Base-by-base conservation (phyloP, 176 grass and related monocot genomes). In the Phoenix roebelenii region DNA sequence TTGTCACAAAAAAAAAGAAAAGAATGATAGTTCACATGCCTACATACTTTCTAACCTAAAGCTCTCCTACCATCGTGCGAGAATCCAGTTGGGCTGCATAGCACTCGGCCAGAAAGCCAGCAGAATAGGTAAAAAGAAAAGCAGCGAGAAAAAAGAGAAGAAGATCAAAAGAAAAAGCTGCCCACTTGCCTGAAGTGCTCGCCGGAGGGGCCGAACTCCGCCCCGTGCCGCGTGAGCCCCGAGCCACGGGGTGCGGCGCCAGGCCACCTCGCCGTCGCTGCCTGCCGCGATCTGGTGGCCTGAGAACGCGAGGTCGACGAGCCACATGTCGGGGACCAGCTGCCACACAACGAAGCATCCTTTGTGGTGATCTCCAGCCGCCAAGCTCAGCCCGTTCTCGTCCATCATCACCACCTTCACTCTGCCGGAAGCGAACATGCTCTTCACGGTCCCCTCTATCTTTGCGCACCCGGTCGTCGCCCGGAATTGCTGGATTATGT, bases 271-370 rank as follows among this genome's bases (percentile, higher is more conserved):
- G 57, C 91, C 91, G 77, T 96, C 77, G 69, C 91, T 96, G 22
- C 91, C 91, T 7, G 91, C 91, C 18, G 81, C 84, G 74, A 96
- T 66, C 69, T 86, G 71, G 52, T 96, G 86, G 3, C 86, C 91
- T 5, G 86, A 85, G 15, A 96, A 80, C 44, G 77, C 73, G 69
- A 96, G 79, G 57, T 96, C 91, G 19, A 96, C 74, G 72, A 96
- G 61, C 91, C 91, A 96, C 91, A 85, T 96, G 68, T 85, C 76
- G 3, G 91, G 86, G 44, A 82, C 73, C 49, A 96, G 68, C 75
- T 96, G 92, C 92, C 92, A 96, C 71, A 96, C 50, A 39, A 96
- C 92, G 65, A 96, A 90, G 83, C 87, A 90, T 18, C 92, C 92
- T 32, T 77, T 71, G 68, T 90, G 86, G 15, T 35, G 51, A 12